phyloP scores from a whole-genome alignment of 2,329 filamentous ascomycete genomes.

The Fusarium sp. region DNA sequence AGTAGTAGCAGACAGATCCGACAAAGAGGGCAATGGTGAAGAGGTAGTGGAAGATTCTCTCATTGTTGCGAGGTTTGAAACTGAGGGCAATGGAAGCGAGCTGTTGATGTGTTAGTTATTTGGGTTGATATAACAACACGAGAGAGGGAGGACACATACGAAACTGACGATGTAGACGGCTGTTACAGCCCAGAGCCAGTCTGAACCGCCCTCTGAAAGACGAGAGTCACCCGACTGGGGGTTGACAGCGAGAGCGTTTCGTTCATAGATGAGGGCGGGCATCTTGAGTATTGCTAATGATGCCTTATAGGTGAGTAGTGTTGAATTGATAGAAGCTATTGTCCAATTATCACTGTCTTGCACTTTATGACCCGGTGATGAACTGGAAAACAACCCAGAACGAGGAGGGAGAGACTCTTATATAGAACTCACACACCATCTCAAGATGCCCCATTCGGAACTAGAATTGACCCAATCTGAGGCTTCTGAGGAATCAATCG shows the following conservation, averaged over 20 bases:
- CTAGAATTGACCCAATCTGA: conserved; percentile 4
- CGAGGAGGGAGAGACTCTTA: conserved; percentile 4
- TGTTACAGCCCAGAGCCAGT: conserved; percentile 69
- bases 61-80: conserved; percentile 59
- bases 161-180: conserved; percentile 63
- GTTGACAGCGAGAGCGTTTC: conserved; percentile 62
- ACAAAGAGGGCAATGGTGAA: conserved; percentile 64
- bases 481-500: neutral
- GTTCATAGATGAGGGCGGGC: conserved; percentile 55
- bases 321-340: neutral
- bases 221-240: conserved; percentile 57
- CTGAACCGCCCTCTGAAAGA: conserved; percentile 62
- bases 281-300: conserved; percentile 44
- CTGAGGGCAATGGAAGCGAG: conserved; percentile 58
- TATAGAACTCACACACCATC: conserved; percentile 12
- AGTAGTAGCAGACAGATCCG: conserved; percentile 65
- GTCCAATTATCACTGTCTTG: neutral
- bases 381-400: neutral
- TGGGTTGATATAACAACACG: neutral
- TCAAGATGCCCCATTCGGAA: conserved; percentile 7
- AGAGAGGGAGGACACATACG: conserved; percentile 51
- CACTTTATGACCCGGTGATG: neutral
- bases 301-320: neutral
- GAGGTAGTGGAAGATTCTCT: conserved; percentile 70
- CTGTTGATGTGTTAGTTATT: conserved; percentile 47